Evolutionary conservation across 768 basidiomycete genomes (phyloP).

Genomic region (Tylopilus felleus): DNA sequence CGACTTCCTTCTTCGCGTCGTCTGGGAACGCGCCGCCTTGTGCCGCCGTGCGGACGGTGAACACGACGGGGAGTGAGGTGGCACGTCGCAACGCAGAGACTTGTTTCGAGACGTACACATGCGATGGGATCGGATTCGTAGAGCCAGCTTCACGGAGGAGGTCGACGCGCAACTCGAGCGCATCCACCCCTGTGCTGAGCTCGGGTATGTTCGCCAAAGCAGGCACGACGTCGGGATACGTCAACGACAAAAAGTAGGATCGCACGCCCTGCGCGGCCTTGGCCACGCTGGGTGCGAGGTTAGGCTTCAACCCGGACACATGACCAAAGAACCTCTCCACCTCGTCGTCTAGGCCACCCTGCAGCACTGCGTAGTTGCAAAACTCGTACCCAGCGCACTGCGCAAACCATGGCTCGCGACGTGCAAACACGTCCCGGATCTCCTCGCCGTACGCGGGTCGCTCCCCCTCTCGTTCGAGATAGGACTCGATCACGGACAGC

Average conservation of each 20-base stretch:
- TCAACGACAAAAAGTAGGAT: constrained; percentile 92
- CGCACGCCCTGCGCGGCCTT: constrained; percentile 42
- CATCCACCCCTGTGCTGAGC: constrained; percentile 81
- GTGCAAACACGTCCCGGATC: constrained; percentile 75
- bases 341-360: constrained; percentile 45
- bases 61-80: constrained; percentile 84
- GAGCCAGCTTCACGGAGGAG: constrained; percentile 58
- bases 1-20: constrained; percentile 62
- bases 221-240: constrained; percentile 81
- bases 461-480: constrained; percentile 69
- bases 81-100: constrained; percentile 72
- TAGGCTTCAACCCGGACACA: constrained; percentile 69
- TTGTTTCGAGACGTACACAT: constrained; percentile 75
- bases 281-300: constrained; percentile 52
- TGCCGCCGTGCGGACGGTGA: constrained; percentile 80
- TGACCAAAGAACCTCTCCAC: constrained; percentile 85
- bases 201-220: constrained; percentile 68
- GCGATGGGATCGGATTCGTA: constrained; percentile 58
- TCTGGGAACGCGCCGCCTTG: constrained; percentile 95
- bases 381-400: constrained; percentile 84
- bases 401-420: constrained; percentile 83
- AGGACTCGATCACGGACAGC: constrained; percentile 75
- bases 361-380: constrained; percentile 60
- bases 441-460: constrained; percentile 90
- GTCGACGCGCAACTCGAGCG: constrained; percentile 92